Base-by-base conservation (phyloP, 306 rosid species). In the Vigna mungo region DNA sequence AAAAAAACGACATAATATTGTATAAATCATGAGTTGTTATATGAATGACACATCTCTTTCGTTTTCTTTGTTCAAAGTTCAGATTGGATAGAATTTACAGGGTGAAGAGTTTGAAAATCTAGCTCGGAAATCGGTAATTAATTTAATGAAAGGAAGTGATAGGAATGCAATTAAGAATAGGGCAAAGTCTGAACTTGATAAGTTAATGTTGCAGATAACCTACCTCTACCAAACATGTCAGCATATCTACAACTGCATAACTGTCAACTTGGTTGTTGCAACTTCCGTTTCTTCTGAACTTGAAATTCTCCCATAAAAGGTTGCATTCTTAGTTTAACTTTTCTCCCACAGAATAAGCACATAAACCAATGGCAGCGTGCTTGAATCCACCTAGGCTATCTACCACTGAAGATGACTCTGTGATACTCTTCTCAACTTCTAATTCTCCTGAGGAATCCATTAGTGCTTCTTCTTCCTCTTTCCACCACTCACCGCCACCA, bases 361-460 rank as follows among this genome's bases (percentile, higher is more conserved):
- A 74, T 20, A n/a, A 66, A 37, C 30, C 66, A 53, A 87, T 85
- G 92, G 78, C 87, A 18, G 2, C 78, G 6, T 88, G 88, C 84
- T 80, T 86, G 82, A 77, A 76, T 16, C 83, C 87, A 37, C 84
- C 70, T 8, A 81, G 66, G 72, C 39, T 37, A 59, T 54, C 78
- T 27, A 82, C n/a, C 87, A 71, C 15, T 61, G 97, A 84, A 64
- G 94, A 91, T 67, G 94, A 90, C 47, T 86, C 94, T 2, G 80
- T 41, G 20, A 78, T 86, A 13, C 85, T 86, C 81, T 88, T 88
- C 72, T 92, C 96, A 54, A 71, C 79, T 75, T 86, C 96, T 44
- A 82, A 86, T 75, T 93, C 96, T 54, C 85, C 91, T 34, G 90
- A 86, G 76, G 89, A 88, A 6, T 84, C 98, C 46, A 82, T 77